Evolutionary conservation across 768 basidiomycete species (phyloP), one percentile per base, ranked within the genome.

Genomic region (Russula griseocarnosa): DNA sequence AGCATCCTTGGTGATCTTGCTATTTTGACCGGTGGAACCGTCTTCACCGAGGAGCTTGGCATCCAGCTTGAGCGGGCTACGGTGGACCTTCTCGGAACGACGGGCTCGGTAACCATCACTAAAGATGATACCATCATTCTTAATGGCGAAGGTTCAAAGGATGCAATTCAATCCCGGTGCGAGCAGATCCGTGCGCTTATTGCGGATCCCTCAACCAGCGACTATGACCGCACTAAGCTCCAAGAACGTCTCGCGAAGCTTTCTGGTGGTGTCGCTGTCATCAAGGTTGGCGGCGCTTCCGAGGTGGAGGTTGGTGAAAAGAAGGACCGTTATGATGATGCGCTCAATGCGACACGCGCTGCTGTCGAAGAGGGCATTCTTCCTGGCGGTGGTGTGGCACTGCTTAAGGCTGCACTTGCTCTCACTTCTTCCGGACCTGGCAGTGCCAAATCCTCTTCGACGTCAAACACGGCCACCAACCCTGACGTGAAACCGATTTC

Each of bases 271-370:
- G 96, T 98, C 53, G 96, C 96, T 18, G 95, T 98, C 77, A 98
- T 98, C 83, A 94, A 93, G 78, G 96, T 98, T 66, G 96, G 96
- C 61, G 96, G 96, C 20, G 79, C 87, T 26, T 86, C 83, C 58
- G 96, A 98, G 76, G 96, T 98, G 57, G 96, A 98, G 78, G 96
- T 98, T 65, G 83, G 95, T 8, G 96, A 98, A 84, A 98, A 98
- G 92, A 97, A 98, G 86, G 96, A 98, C 74, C 83, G 95, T 42
- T 98, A 97, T 72, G 95, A 98, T 69, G 94, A 96, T 73, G 95
- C 95, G 1, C 82, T 98, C 53, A 97, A 97, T 75, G 94, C 95
- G n/a, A 98, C 96, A 5, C 89, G 96, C 46, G 96, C 96, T 28
- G 94, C 96, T 51, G 96, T 98, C 34, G 96, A 98, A 78, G 95